These are phyloP conservation scores for Bacidia gigantensis DNA, from an alignment of 495 filamentous ascomycete species.

Conservation along the genomic window DNA sequence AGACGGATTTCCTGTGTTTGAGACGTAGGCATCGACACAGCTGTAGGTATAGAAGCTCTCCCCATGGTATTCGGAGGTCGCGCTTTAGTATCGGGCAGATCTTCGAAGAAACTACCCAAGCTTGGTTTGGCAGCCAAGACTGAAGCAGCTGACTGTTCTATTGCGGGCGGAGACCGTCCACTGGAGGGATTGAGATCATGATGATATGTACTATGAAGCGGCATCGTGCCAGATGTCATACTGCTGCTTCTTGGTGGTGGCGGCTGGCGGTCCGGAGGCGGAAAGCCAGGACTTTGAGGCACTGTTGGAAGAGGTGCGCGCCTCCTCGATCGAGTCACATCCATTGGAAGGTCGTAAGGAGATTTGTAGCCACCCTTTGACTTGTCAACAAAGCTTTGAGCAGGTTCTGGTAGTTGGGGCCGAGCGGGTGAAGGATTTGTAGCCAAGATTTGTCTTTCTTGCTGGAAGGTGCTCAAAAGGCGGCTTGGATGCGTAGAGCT, in stretches of 20 bases:
- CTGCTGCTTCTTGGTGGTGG: slow-evolving; percentile 51
- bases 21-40: slow-evolving; percentile 20
- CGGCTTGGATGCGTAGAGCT: not conserved
- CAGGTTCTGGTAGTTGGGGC: slow-evolving; percentile 27
- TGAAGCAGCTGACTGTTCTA: slow-evolving; percentile 11
- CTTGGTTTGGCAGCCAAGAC: slow-evolving; percentile 17
- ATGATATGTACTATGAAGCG: slow-evolving; percentile 19
- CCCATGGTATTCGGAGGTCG: slow-evolving; percentile 24
- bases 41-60: slow-evolving; percentile 17
- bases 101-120: slow-evolving; percentile 64
- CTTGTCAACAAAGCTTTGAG: slow-evolving; percentile 75
- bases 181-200: slow-evolving; percentile 7
- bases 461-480: slow-evolving; percentile 2
- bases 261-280: slow-evolving; percentile 30
- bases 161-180: slow-evolving; percentile 7
- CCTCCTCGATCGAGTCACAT: slow-evolving; percentile 57
- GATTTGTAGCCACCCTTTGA: slow-evolving; percentile 83
- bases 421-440: slow-evolving; percentile 1
- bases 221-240: slow-evolving; percentile 23
- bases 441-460: slow-evolving; percentile 3
- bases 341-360: slow-evolving; percentile 89
- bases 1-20: slow-evolving; percentile 9
- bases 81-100: slow-evolving; percentile 58
- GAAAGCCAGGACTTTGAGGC: slow-evolving; percentile 15
- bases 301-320: slow-evolving; percentile 32